Conservation (phyloP, 2,329 filamentous ascomycete genomes). For the Cladosporium sp. region DNA sequence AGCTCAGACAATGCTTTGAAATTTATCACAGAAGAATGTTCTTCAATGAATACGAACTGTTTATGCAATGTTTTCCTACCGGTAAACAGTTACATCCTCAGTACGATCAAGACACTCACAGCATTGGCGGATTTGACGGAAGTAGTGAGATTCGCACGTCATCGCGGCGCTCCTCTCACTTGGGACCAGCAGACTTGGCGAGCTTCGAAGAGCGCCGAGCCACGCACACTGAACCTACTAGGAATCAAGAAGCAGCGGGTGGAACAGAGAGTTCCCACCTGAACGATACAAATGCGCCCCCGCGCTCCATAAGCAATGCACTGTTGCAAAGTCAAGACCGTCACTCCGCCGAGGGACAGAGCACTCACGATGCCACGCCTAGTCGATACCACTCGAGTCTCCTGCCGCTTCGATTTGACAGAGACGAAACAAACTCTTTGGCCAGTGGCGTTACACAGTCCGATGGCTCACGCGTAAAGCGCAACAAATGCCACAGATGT, state of each 20-base stretch:
- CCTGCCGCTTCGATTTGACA: neutral
- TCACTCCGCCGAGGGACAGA: neutral
- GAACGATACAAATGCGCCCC: neutral
- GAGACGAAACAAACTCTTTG: constrained; percentile 4
- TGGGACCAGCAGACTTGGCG: neutral
- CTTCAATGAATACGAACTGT: constrained; percentile 14
- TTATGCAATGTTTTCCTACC: constrained; percentile 13
- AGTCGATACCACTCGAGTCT: neutral
- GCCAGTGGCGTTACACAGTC: neutral
- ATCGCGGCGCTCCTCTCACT: neutral
- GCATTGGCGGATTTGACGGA: neutral
- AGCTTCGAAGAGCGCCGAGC: neutral
- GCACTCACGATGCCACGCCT: neutral
- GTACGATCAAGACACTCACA: neutral
- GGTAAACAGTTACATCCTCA: neutral
- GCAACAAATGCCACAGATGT: constrained; percentile 31
- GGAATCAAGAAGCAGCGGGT: neutral
- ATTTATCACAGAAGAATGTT: constrained; percentile 8
- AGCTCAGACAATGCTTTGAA: constrained; percentile 12
- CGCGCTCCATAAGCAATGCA: neutral
- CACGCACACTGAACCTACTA: neutral
- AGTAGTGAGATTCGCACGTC: neutral
- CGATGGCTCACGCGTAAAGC: neutral
- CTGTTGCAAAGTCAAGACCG: neutral
- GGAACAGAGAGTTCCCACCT: too few relatives aligned